phyloP scores from a whole-genome alignment of 805 yeast genomes.

The Yamadazyma philogaea region DNA sequence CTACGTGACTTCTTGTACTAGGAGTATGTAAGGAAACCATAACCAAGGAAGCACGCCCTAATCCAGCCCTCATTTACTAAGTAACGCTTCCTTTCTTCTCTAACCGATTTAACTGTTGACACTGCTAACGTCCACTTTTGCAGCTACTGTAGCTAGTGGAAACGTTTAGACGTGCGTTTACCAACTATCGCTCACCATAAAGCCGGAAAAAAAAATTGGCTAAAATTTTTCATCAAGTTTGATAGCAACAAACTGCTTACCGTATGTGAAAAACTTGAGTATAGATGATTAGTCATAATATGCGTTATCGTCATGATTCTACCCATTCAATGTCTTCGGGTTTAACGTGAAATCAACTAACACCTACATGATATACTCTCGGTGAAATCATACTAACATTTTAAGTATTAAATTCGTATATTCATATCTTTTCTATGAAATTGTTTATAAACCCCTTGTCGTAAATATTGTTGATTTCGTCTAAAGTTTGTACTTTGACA shows the following conservation, averaged over 20 bases:
- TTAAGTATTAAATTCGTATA: neutral
- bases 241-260: neutral
- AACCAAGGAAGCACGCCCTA: too few relatives aligned
- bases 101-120: too few relatives aligned
- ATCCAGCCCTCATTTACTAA: too few relatives aligned
- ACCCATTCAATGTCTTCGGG: conserved; percentile 36
- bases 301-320: conserved; percentile 51
- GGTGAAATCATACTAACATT: conserved; percentile 2
- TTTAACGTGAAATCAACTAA: conserved; percentile 42
- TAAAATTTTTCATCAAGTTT: neutral
- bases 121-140: too few relatives aligned
- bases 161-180: neutral
- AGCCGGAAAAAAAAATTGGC: neutral
- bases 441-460: conserved; percentile 49
- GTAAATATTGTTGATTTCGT: conserved; percentile 36
- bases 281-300: conserved; percentile 26
- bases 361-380: conserved; percentile 36
- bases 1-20: too few relatives aligned
- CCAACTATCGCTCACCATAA: conserved; percentile 1
- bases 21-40: too few relatives aligned
- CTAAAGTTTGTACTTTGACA: conserved; percentile 7
- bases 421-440: conserved; percentile 21
- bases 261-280: conserved; percentile 9
- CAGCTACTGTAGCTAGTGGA: too few relatives aligned
- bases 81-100: too few relatives aligned